phyloP scores from a whole-genome alignment of 2,329 filamentous ascomycete genomes.

The Fusarium concolor region DNA sequence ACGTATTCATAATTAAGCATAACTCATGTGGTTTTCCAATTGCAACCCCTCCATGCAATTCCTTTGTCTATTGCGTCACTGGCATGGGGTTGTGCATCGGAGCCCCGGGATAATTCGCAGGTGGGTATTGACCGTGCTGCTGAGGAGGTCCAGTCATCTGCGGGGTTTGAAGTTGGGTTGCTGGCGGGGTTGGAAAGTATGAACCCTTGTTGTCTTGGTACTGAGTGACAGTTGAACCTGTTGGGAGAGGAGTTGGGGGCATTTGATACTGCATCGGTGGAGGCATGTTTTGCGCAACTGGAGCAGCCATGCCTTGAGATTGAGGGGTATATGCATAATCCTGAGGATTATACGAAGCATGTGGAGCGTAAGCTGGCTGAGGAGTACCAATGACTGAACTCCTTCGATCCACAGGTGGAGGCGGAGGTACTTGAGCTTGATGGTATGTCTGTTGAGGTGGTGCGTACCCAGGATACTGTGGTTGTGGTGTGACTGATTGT shows the following conservation, averaged over 20 bases:
- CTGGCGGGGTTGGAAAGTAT: constrained; percentile 7
- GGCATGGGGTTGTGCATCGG: constrained; percentile 12
- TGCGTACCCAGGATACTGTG: neutral
- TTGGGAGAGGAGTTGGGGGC: constrained; percentile 6
- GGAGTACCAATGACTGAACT: neutral
- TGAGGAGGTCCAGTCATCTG: constrained; percentile 3
- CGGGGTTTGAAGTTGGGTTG: neutral
- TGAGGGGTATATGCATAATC: constrained; percentile 4
- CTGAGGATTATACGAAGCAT: constrained; percentile 28
- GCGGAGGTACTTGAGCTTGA: neutral
- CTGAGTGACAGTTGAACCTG: neutral
- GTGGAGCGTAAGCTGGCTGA: neutral
- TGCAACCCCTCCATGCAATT: neutral
- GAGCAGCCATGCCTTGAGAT: neutral
- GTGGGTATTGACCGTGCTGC: neutral
- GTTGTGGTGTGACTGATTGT: neutral
- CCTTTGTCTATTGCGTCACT: neutral
- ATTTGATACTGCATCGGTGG: constrained; percentile 12
- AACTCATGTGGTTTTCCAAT: neutral
- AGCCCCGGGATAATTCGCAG: constrained; percentile 4
- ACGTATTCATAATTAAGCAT: neutral
- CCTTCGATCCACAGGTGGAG: neutral
- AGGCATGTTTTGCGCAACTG: neutral
- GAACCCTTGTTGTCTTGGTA: constrained; percentile 2
- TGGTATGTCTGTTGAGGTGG: neutral